These are phyloP conservation scores for Ehretia macrophylla DNA, from an alignment of 257 asterid genomes.

Conservation along the genomic window DNA sequence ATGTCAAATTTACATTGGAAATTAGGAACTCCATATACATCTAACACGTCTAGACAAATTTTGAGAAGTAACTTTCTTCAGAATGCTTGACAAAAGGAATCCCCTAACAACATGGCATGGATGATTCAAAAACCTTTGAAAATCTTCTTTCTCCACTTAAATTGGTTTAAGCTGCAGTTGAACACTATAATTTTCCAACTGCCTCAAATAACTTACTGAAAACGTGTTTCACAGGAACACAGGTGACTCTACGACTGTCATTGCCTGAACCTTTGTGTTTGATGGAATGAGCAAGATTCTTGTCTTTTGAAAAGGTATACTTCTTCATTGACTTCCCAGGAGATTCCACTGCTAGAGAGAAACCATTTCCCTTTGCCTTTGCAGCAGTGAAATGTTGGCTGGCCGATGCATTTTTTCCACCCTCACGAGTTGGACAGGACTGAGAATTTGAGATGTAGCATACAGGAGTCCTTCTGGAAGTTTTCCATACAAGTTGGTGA, in stretches of 20 bases:
- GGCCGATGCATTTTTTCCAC: constrained; percentile 6
- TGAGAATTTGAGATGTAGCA: constrained; percentile 31
- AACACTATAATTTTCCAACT: constrained; percentile 15
- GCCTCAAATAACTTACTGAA: constrained; percentile 38
- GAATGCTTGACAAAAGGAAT: too few relatives aligned
- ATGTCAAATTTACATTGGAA: neutral
- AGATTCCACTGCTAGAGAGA: constrained; percentile 13
- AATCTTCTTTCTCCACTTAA: neutral
- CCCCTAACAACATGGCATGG: neutral
- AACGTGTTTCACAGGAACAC: constrained; percentile 53
- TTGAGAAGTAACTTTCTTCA: neutral
- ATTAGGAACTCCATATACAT: neutral
- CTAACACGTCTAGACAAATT: neutral
- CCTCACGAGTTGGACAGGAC: constrained; percentile 18
- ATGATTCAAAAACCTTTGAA: neutral
- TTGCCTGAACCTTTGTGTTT: constrained; percentile 4
- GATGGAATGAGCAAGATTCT: neutral
- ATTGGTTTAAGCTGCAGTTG: too few relatives aligned
- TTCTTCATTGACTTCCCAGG: constrained; percentile 12
- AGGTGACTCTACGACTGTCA: constrained; percentile 18
- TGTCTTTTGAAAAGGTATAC: constrained; percentile 9
- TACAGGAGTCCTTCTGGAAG: constrained; percentile 52
- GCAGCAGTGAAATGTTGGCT: constrained; percentile 2
- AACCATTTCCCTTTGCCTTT: constrained; percentile 6
- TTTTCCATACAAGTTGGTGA: constrained; percentile 51